Percentiles rank a stretch among this genome's conserved stretches.
phyloP scores from a whole-genome alignment of 176 grass and related monocot genomes.

The Triticum dicoccoides region DNA sequence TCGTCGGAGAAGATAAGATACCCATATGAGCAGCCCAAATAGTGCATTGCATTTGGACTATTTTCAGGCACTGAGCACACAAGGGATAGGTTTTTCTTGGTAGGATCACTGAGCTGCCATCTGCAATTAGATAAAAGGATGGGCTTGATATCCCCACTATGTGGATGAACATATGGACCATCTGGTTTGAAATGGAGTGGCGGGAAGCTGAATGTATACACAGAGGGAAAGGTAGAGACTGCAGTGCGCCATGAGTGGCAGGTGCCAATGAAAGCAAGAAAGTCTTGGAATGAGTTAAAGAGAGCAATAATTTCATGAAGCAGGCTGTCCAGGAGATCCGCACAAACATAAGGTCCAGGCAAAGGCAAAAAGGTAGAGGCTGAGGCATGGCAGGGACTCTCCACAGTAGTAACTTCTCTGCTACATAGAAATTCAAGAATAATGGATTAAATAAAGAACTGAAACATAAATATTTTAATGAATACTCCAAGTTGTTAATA shows the following conservation, averaged over 20 bases:
- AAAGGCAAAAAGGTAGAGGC: not conserved
- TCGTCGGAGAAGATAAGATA: not conserved
- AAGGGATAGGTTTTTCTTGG: not conserved
- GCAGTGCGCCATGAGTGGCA: not conserved
- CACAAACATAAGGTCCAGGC: not conserved
- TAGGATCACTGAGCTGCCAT: not conserved
- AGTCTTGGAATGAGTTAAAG: not conserved
- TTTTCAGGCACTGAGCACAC: not conserved
- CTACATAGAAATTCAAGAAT: constrained; percentile 3
- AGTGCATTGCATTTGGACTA: not conserved
- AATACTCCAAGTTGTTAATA: not conserved
- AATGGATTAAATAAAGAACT: constrained; percentile 6
- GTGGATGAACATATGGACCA: not conserved
- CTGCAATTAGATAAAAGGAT: not conserved
- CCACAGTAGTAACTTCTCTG: not conserved
- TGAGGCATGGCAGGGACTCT: not conserved
- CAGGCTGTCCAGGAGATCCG: not conserved
- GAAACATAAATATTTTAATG: not conserved
- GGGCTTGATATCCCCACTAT: not conserved
- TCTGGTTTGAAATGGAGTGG: not conserved
- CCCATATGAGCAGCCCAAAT: not conserved
- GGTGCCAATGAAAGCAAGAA: not conserved
- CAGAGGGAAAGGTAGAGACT: not conserved
- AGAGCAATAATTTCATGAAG: not conserved
- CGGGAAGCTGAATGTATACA: not conserved